phyloP scores from a whole-genome alignment of 1,284 basidiomycete species.

The Trametes pubescens region DNA sequence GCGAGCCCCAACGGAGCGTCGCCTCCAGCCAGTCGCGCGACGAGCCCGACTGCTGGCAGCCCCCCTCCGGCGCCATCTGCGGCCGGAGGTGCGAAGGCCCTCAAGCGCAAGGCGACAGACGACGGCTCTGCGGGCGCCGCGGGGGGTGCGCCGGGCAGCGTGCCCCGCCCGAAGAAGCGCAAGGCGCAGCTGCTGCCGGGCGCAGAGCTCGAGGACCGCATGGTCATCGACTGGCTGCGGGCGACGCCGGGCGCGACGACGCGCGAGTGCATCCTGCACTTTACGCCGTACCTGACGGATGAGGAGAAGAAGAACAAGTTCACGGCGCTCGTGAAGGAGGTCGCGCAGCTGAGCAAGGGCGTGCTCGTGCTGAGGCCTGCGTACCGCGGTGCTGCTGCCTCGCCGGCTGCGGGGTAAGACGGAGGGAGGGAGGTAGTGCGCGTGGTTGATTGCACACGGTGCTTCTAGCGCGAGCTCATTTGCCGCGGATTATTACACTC shows the following conservation, averaged over 20 bases:
- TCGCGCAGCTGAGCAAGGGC: constrained; percentile 73
- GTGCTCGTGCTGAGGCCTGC: constrained; percentile 66
- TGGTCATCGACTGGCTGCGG: constrained; percentile 78
- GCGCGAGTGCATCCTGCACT: constrained; percentile 79
- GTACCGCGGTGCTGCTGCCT: constrained; percentile 41
- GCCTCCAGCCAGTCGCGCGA: constrained; percentile 50
- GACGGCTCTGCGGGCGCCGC: constrained; percentile 42
- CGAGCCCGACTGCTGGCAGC: constrained; percentile 44
- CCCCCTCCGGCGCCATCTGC: constrained; percentile 7
- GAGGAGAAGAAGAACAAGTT: constrained; percentile 75
- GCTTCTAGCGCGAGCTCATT: constrained; percentile 9
- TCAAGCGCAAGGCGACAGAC: constrained; percentile 73
- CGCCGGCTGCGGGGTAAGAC: constrained; percentile 25
- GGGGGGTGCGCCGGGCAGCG: constrained; percentile 35
- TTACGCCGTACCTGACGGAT: constrained; percentile 74
- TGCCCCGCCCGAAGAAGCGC: constrained; percentile 71
- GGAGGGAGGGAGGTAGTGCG: background rate
- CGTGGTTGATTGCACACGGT: background rate
- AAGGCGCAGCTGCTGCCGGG: constrained; percentile 54
- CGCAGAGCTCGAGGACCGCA: constrained; percentile 64
- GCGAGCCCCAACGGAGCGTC: constrained; percentile 41
- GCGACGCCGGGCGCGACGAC: constrained; percentile 70
- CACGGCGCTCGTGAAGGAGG: constrained; percentile 78
- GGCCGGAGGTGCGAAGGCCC: constrained; percentile 34
- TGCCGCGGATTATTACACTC: constrained; percentile 6